Evolutionary conservation across 805 yeast genomes (phyloP), one percentile per base, ranked within the genome.

Genomic region (Candida andamanensis): DNA sequence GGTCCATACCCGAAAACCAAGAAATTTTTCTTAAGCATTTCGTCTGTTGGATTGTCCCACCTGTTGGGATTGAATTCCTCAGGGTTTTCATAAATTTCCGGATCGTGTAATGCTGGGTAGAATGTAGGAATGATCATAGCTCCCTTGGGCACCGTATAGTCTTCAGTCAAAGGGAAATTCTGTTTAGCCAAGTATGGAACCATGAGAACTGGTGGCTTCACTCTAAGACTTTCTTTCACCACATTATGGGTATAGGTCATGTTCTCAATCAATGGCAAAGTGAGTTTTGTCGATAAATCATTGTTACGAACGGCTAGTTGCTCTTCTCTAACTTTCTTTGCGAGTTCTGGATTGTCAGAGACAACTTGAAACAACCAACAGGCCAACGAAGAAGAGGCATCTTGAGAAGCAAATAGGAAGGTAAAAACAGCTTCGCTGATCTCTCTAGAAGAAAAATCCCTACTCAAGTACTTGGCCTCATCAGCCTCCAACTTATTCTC

Each of bases 351-450:
- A 52, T 96, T 77, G 58, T 92, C 98, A 40, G 96, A 89, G 35
- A 87, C 80, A 47, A 87, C 76, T 70, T 92, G 98, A 78, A 90
- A 92, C 51, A 92, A 71, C 98, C 98, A 92, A 62, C 97, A 90
- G 42, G 96, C 92, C 47, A 94, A 79, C 4, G 97, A 85, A 1
- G 97, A 87, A 6, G 96, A 84, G 15, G 98, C 98, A 63, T 92
- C 98, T 65, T 92, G 98, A 4, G 96, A 84, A 5, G 98, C 98
- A 60, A 92, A 92, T 58, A 92, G 67, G 61, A 92, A 92, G 10
- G 98, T 92, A 74, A 92, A 92, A 41, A 92, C 77, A 35, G 95
- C 95, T 67, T 92, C 97, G 14, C 96, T 84, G 49, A 92, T 90
- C 61, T 92, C 98, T 59, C 72, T 81, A 67, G 89, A 78, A 36